Conservation (phyloP, 768 basidiomycete species). For the Boletus rubropictus region DNA sequence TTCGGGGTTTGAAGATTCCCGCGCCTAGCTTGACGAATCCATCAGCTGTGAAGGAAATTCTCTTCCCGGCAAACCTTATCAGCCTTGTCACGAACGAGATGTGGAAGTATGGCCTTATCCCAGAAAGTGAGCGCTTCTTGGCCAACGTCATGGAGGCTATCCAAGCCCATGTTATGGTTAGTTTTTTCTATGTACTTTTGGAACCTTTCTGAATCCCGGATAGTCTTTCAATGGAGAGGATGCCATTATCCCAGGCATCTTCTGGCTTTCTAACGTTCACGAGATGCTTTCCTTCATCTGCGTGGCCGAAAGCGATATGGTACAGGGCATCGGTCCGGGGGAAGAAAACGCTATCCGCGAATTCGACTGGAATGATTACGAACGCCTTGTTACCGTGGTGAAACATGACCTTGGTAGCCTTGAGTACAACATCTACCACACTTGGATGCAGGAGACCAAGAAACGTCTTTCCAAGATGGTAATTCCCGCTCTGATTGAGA, state of each 20-base stretch:
- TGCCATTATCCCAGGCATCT: conserved; percentile 92
- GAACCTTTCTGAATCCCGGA: conserved; percentile 3
- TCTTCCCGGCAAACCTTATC: conserved; percentile 98
- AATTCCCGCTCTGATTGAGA: conserved; percentile 97
- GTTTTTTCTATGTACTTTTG: conserved; percentile 27
- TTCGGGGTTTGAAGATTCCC: conserved; percentile 90
- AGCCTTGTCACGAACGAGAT: conserved; percentile 98
- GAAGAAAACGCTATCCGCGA: conserved; percentile 87
- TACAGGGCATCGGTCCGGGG: conserved; percentile 95
- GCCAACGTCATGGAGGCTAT: conserved; percentile 99
- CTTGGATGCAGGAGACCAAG: conserved; percentile 98
- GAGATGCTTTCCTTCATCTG: conserved; percentile 99
- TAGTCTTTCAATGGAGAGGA: conserved; percentile 92
- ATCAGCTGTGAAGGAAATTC: conserved; percentile 92
- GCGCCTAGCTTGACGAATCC: conserved; percentile 85
- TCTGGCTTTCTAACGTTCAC: conserved; percentile 99
- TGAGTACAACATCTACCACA: conserved; percentile 99
- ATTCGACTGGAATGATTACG: conserved; percentile 97
- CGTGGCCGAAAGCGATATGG: conserved; percentile 97
- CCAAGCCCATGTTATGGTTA: conserved; percentile 95
- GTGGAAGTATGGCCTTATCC: conserved; percentile 98
- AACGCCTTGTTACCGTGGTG: conserved; percentile 93
- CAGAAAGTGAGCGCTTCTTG: conserved; percentile 95
- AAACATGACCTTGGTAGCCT: conserved; percentile 97
- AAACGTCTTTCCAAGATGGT: conserved; percentile 96